Base-by-base conservation (phyloP, 257 asterid species). In the Solanum paucissectum region DNA sequence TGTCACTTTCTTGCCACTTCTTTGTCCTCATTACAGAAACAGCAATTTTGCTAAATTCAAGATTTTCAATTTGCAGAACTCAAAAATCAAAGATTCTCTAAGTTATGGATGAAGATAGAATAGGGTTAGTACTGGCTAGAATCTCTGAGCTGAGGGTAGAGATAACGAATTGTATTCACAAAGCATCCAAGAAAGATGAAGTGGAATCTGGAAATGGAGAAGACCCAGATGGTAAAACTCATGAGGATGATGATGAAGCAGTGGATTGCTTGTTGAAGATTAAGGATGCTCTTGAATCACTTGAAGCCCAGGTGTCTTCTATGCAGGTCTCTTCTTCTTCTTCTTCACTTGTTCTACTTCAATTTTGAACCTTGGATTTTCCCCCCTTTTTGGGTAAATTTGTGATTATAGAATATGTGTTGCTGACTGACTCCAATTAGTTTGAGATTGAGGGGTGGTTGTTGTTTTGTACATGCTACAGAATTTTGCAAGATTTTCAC, bases 201-300 rank as follows among this genome's bases (percentile, higher is more conserved):
- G 85, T 6, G 33, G 83, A 34, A 16, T 36, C 58, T 55, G 62
- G 40, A 32, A 34, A 12, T 85, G 40, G 87, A 40, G 44, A 13
- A 13, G 29, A 62, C 36, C 18, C 60, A 38, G 32, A 36, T 84
- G 72, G 79, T 18, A 68, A 16, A 3, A 38, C 10, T 11, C 58
- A 14, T 13, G 89, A 52, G 27, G 90, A 37, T 2, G 88, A 86
- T 55, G 92, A 91, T 16, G 95, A 91, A 23, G 98, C 92, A 83
- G 89, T 92, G 0, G 95, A 96, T 84, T 91, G 89, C 73, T 96
- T 96, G 90, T 90, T 93, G 79, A 91, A 88, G 89, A 93, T 96
- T 79, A 89, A 92, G 88, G 98, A 95, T 75, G 98, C 99, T 18
- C 97, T 96, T 79, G 96, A 94, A 75, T 92, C 97, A 83, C 98